phyloP scores from a whole-genome alignment of 2,329 filamentous ascomycete species.

The Hypoxylon sp. region DNA sequence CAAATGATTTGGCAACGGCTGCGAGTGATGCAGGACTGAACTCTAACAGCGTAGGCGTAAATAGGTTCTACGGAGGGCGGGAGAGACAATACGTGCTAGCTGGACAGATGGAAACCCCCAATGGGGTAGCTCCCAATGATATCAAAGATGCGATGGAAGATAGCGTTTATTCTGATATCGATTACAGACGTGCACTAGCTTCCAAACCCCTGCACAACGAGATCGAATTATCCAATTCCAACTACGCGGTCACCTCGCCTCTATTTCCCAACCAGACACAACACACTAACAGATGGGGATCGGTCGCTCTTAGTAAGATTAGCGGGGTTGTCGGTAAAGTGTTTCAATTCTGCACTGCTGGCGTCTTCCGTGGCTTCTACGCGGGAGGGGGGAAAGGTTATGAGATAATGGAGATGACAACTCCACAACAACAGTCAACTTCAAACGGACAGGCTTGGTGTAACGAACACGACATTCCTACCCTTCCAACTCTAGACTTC shows the following conservation, averaged over 20 bases:
- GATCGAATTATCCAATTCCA: conserved; percentile 55
- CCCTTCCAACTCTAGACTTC: conserved; percentile 43
- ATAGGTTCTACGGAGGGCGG: conserved; percentile 31
- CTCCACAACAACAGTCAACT: conserved; percentile 36
- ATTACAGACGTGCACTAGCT: conserved; percentile 68
- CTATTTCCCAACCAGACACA: conserved; percentile 44
- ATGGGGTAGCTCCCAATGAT: conserved; percentile 51
- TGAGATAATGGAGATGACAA: conserved; percentile 59
- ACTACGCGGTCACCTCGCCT: conserved; percentile 48
- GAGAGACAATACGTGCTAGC: conserved; percentile 65
- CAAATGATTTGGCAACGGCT: conserved; percentile 52
- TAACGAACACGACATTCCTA: conserved; percentile 53
- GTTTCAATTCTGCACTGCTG: conserved; percentile 84
- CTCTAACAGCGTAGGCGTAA: conserved; percentile 49
- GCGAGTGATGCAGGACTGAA: conserved; percentile 48
- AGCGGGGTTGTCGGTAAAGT: conserved; percentile 81
- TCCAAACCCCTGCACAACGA: conserved; percentile 61
- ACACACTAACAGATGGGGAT: conserved; percentile 66
- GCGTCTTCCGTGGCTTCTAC: conserved; percentile 86
- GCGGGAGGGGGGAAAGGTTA: conserved; percentile 86
- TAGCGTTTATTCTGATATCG: conserved; percentile 70
- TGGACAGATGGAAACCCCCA: conserved; percentile 68
- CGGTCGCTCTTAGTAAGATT: conserved; percentile 72
- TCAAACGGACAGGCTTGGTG: conserved; percentile 44
- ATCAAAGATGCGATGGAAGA: conserved; percentile 62